A percentile compares a stretch with the other conserved stretches of the same genome.
Evolutionary conservation across 805 yeast genomes (phyloP).

Genomic region (Saccharomyces jurei): DNA sequence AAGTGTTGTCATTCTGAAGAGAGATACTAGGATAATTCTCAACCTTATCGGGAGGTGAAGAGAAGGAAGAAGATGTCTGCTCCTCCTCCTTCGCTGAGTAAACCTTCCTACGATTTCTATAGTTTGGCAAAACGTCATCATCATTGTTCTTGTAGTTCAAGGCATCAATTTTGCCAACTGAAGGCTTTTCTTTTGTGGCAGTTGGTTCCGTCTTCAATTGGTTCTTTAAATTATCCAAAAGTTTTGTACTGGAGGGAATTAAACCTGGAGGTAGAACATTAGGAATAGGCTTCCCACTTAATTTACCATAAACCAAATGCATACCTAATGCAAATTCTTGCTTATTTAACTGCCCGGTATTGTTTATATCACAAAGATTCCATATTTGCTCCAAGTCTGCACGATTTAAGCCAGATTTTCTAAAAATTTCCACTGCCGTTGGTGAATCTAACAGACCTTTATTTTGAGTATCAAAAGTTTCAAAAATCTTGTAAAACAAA

Average conservation of each 20-base stretch:
- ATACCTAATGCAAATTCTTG: conserved; percentile 95
- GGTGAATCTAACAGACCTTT: conserved; percentile 71
- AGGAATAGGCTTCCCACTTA: conserved; percentile 87
- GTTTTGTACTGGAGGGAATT: conserved; percentile 75
- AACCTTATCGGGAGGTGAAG: background rate
- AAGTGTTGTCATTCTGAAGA: background rate
- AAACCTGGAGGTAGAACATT: conserved; percentile 76
- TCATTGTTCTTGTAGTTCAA: conserved; percentile 70
- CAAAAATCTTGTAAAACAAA: conserved; percentile 79
- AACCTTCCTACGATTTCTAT: conserved; percentile 50
- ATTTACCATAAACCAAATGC: conserved; percentile 87
- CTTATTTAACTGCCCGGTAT: conserved; percentile 73
- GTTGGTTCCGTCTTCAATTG: conserved; percentile 22
- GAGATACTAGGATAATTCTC: background rate
- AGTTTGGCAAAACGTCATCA: conserved; percentile 62
- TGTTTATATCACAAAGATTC: conserved; percentile 77
- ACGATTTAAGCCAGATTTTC: conserved; percentile 83
- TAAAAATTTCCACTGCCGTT: conserved; percentile 76
- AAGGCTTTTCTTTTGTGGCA: conserved; percentile 8
- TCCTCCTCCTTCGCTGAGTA: conserved; percentile 4
- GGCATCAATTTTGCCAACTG: conserved; percentile 21
- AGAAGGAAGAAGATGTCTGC: background rate
- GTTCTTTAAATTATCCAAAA: conserved; percentile 67
- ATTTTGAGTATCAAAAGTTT: conserved; percentile 69
- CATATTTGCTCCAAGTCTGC: conserved; percentile 83